Evolutionary conservation across 78 protist species (phyloP), one percentile per base, ranked within the genome.

Genomic region (Speleostelium caveatum): DNA sequence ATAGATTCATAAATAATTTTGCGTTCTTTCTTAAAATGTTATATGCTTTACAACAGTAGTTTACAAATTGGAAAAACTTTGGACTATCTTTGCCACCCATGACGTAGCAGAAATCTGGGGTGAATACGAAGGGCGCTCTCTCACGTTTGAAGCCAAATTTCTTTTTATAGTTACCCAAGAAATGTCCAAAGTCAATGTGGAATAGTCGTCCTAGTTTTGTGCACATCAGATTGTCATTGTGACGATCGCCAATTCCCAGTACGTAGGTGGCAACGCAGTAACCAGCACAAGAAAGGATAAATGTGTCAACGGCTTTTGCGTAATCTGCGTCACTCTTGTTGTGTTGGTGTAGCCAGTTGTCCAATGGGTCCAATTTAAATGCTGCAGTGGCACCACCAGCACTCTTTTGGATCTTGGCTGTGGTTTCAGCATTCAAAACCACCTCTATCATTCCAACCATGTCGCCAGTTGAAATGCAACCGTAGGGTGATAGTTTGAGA

Each of bases 241-340:
- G 99, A n/a, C 99, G 77, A 71, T 98, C 99, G 42, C 99, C 99
- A 35, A 98, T 98, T 33, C 99, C 99, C 16, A 98, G 74, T 0
- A 98, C 97, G 75, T 96, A 98, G 19, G 98, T 98, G 19, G 99
- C 99, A 2, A 97, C 99, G 89, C 98, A 96, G 89, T 98, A 98
- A 16, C 96, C 98, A 0, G 99, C 98, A 26, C 96, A 86, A 12
- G 97, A 94, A 16, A 78, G 41, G 16, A 86, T 73, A 35, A 97
- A 98, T 30, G 90, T 96, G 28, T 86, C 76, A 2, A 93, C 80
- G 10, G 98, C 97, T 32, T 41, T 58, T 14, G 19, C 42, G 58
- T 73, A 92, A 35, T 49, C 78, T 3, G 8, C 22, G 16, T 41
- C 79, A 0, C 69, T 22, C n/a, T 60, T 73, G 75, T 97, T 95